phyloP scores from a whole-genome alignment of 768 basidiomycete genomes.

The Mycena capillaripes region DNA sequence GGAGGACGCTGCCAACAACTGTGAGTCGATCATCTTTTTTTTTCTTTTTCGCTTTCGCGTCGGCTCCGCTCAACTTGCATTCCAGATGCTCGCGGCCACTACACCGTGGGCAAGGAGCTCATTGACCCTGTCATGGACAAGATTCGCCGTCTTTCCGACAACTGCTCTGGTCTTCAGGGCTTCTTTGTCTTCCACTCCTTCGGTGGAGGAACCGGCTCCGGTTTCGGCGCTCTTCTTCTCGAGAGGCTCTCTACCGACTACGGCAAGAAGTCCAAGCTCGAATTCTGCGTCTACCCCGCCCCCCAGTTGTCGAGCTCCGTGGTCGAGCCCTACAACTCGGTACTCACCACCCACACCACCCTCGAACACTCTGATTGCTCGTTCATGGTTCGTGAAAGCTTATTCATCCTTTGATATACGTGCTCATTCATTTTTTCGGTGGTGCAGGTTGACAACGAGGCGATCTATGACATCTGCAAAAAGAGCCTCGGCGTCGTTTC shows the following conservation, averaged over 20 bases:
- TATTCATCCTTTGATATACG: slow-evolving; percentile 19
- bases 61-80: background rate
- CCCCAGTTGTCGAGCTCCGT: slow-evolving; percentile 95
- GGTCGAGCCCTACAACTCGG: slow-evolving; percentile 98
- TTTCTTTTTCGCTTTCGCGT: slow-evolving; percentile 12
- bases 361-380: slow-evolving; percentile 99
- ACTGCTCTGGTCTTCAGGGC: slow-evolving; percentile 96
- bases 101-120: slow-evolving; percentile 98
- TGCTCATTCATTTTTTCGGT: background rate
- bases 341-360: slow-evolving; percentile 97
- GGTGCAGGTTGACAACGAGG: slow-evolving; percentile 86
- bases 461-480: slow-evolving; percentile 99
- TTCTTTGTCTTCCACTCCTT: slow-evolving; percentile 99
- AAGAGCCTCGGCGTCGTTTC: slow-evolving; percentile 87
- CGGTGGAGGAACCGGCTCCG: slow-evolving; percentile 98
- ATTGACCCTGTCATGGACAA: slow-evolving; percentile 98
- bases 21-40: slow-evolving; percentile 57
- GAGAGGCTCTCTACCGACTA: slow-evolving; percentile 97
- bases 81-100: slow-evolving; percentile 97
- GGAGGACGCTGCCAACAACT: slow-evolving; percentile 99
- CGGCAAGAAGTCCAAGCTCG: slow-evolving; percentile 98
- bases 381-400: slow-evolving; percentile 78
- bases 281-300: slow-evolving; percentile 97
- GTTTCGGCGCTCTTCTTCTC: slow-evolving; percentile 96
- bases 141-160: slow-evolving; percentile 93